phyloP scores from a whole-genome alignment of 768 basidiomycete species.

The Tricholoma bakamatsutake region DNA sequence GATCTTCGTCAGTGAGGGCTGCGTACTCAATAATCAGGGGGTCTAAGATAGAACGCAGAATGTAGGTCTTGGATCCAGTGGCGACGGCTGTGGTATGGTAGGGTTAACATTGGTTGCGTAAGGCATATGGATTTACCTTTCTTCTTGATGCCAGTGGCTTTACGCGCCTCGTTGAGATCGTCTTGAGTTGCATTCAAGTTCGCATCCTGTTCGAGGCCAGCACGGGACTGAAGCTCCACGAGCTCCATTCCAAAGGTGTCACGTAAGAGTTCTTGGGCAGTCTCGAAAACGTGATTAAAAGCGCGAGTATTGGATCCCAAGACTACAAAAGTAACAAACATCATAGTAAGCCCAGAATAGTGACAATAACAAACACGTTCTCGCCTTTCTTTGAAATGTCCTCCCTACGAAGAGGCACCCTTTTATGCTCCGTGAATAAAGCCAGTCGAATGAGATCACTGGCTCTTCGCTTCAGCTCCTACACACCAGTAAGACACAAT shows the following conservation, averaged over 20 bases:
- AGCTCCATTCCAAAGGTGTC: slow-evolving; percentile 81
- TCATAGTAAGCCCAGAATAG: neutral
- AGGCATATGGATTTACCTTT: slow-evolving; percentile 40
- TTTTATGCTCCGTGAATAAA: slow-evolving; percentile 72
- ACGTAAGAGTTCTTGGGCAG: slow-evolving; percentile 59
- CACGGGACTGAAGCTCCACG: slow-evolving; percentile 65
- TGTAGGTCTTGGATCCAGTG: slow-evolving; percentile 71
- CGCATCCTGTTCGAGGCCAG: slow-evolving; percentile 43
- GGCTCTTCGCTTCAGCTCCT: slow-evolving; percentile 67
- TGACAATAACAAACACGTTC: neutral
- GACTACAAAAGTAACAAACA: slow-evolving; percentile 17
- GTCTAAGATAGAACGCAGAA: slow-evolving; percentile 72
- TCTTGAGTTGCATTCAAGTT: slow-evolving; percentile 32
- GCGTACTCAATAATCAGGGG: slow-evolving; percentile 57
- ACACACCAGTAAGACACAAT: neutral
- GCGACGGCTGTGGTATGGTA: slow-evolving; percentile 35
- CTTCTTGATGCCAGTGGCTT: slow-evolving; percentile 57
- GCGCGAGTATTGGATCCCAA: slow-evolving; percentile 37
- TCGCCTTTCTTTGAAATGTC: slow-evolving; percentile 83
- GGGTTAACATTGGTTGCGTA: neutral
- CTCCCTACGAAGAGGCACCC: slow-evolving; percentile 64
- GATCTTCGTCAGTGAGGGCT: slow-evolving; percentile 46
- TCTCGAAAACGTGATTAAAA: slow-evolving; percentile 59
- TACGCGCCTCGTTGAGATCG: slow-evolving; percentile 40
- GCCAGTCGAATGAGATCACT: slow-evolving; percentile 74